Evolutionary conservation across 2,329 filamentous ascomycete species (phyloP), one percentile per base, ranked within the genome.

Genomic region (Exophiala lecanii-corni): DNA sequence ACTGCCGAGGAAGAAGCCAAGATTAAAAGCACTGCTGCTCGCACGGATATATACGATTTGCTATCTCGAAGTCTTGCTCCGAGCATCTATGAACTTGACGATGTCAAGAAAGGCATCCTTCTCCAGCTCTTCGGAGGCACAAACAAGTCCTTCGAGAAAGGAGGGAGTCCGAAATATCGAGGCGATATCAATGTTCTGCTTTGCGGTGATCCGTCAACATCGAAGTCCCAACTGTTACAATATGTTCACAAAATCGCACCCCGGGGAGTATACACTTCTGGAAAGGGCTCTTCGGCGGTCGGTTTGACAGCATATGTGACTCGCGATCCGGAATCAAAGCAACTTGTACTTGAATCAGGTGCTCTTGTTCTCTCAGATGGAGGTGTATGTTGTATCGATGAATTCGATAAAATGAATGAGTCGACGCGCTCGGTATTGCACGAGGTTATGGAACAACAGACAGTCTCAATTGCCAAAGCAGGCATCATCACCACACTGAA

Each of bases 191-290:
- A 98, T 62, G 79, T 98, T 38, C 76, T 98, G 32, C 82, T 98
- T 25, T 98, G 92, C 59, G 92, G 92, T 74, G 92, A 98, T 59
- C 92, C 92, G 0, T 97, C 91, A 0, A 98, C 92, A 0, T 78
- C 92, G 28, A 98, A 98, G 66, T 98, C 92, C 9, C 94, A 98
- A 66, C 72, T 98, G 43, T 75, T 98, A 19, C 78, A 88, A 50
- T 98, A 98, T 59, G 84, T 98, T 18, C 91, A 98, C 76, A 94
- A 94, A 68, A 98, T 98, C 59, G 92, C 92, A 3, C 92, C 92
- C 28, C 84, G 92, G 46, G 83, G 83, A 62, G 79, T 87, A 4
- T 87, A 87, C 62, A 87, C 83, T 12, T 85, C 81, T 50, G 83
- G 83, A 49, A 86, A 86, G 59, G 83, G 83, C 45, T 86, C 82